Evolutionary conservation across 192 early-diverging fungal species (phyloP), one percentile per base, ranked within the genome.

Genomic region (Chytriomyces sp.): DNA sequence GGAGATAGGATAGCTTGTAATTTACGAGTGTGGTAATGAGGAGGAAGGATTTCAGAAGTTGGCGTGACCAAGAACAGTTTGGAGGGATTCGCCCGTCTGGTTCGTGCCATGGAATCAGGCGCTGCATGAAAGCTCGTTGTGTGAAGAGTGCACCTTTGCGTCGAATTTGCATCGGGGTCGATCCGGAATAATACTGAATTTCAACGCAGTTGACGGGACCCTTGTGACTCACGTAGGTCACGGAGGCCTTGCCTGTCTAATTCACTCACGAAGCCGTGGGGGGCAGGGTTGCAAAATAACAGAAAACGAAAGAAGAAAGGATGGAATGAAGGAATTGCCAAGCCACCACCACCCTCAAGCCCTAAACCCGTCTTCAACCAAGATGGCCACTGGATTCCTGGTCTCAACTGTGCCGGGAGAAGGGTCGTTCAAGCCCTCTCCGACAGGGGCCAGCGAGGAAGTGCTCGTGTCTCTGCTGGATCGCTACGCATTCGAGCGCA

Each of bases 1-100:
- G 59, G 19, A 59, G 22, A 91, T 84, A 75, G 59, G 75, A 64
- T 80, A 26, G 14, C 44, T 70, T 33, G 19, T 3, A 52, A 39
- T 32, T 22, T 26, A 32, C 56, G 56, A 32, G 12, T 30, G 56
- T 32, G 10, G 63, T 38, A 37, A 40, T 17, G 36, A 70, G 71
- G 34, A 77, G 76, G 10, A 99, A 61, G 28, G 80, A 85, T 69
- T 99, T 99, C 52, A 99, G 87, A 80, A 99, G 97, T 77, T 99
- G n/a, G n/a, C n/a, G n/a, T n/a, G n/a, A n/a, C n/a, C n/a, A n/a
- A n/a, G n/a, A n/a, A n/a, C n/a, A n/a, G n/a, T n/a, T n/a, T n/a
- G n/a, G n/a, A n/a, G n/a, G n/a, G n/a, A n/a, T n/a, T n/a, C n/a
- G n/a, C n/a, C n/a, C n/a, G n/a, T n/a, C n/a, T n/a, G n/a, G n/a